Evolutionary conservation across 345 rosid genomes (phyloP).

Genomic region (Rhizophora mangle): DNA sequence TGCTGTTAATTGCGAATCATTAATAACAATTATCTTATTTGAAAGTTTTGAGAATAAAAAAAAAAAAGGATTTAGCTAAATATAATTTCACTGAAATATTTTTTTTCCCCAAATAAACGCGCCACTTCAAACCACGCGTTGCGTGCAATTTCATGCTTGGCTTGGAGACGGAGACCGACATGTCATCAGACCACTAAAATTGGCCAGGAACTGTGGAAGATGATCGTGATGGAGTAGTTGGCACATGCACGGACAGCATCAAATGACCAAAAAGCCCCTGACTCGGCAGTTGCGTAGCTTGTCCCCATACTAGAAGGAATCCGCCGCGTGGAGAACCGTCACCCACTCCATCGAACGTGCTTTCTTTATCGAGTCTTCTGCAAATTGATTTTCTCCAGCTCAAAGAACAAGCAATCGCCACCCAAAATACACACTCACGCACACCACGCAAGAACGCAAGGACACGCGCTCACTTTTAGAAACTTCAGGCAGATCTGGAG

Average conservation of each 20-base stretch:
- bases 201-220: no score
- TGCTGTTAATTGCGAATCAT: no score
- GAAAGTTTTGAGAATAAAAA: no score
- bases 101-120: no score
- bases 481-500: slow-evolving; percentile 42
- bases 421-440: slow-evolving; percentile 9
- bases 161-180: no score
- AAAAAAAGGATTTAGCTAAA: no score
- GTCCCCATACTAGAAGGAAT: neutral
- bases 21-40: no score
- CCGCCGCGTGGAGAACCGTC: neutral
- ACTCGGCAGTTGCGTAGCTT: neutral
- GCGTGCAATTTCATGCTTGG: no score
- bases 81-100: no score
- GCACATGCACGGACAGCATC: neutral
- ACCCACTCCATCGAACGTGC: slow-evolving; percentile 20
- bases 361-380: neutral
- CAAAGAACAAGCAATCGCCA: neutral
- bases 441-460: neutral
- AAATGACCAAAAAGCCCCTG: slow-evolving; percentile 1
- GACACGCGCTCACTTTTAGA: neutral
- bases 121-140: no score
- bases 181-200: no score
- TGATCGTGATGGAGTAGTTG: no score
- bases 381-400: neutral